Evolutionary conservation across 352 stramenopile genomes (phyloP).

Genomic region (Halophytophthora batemanensis): DNA sequence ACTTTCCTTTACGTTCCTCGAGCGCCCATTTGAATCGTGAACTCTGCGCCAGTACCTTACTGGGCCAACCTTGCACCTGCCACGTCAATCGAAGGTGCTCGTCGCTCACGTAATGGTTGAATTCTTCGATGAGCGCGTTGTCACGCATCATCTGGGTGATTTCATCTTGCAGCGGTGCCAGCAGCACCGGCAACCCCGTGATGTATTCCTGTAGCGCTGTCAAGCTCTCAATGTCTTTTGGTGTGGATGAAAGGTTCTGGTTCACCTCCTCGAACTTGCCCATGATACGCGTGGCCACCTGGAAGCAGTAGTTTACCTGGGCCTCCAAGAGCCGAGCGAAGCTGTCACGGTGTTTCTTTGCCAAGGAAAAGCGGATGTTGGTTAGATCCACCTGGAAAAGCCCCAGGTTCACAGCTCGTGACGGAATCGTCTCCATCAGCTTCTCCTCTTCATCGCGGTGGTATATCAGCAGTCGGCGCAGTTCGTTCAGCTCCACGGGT

Average conservation of each 20-base stretch:
- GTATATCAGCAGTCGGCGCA: slow-evolving; percentile 56
- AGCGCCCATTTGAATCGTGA: slow-evolving; percentile 70
- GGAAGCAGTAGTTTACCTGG: slow-evolving; percentile 64
- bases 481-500: slow-evolving; percentile 72
- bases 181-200: slow-evolving; percentile 52
- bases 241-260: slow-evolving; percentile 66
- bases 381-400: slow-evolving; percentile 80
- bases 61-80: slow-evolving; percentile 88
- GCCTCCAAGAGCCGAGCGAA: slow-evolving; percentile 72
- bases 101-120: slow-evolving; percentile 79
- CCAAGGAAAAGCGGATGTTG: slow-evolving; percentile 68
- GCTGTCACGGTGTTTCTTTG: slow-evolving; percentile 77
- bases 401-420: slow-evolving; percentile 64
- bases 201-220: slow-evolving; percentile 89
- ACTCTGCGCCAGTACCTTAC: slow-evolving; percentile 85
- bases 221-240: slow-evolving; percentile 91
- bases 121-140: slow-evolving; percentile 79
- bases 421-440: slow-evolving; percentile 70
- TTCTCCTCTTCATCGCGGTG: slow-evolving; percentile 64
- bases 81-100: slow-evolving; percentile 87
- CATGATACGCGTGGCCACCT: slow-evolving; percentile 63
- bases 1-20: slow-evolving; percentile 83
- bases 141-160: slow-evolving; percentile 78
- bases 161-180: slow-evolving; percentile 79
- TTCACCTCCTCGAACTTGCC: slow-evolving; percentile 87